These are phyloP conservation scores for Mycena venus DNA, from an alignment of 768 basidiomycete species.

Conservation along the genomic window DNA sequence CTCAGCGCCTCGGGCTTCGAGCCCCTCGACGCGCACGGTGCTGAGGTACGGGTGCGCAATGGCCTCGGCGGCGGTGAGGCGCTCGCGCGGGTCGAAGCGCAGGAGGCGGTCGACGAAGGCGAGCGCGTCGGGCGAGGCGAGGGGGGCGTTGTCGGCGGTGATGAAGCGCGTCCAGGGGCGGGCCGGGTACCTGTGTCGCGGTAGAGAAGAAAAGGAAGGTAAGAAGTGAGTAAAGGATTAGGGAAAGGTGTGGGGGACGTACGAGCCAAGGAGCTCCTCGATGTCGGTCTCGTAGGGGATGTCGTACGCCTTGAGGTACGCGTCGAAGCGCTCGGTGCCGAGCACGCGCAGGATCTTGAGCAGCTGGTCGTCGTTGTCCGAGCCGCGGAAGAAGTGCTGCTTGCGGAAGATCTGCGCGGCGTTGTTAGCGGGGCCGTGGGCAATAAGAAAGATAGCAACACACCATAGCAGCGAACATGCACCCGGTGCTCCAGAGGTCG, in stretches of 20 bases:
- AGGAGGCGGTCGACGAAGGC: conserved; percentile 95
- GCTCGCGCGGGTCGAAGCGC: conserved; percentile 97
- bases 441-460: conserved; percentile 28
- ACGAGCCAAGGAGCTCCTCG: conserved; percentile 68
- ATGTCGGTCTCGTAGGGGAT: conserved; percentile 76
- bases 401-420: conserved; percentile 73
- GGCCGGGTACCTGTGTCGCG: conserved; percentile 76
- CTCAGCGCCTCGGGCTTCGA: conserved; percentile 24
- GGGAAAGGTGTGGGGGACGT: conserved; percentile 23
- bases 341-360: conserved; percentile 78
- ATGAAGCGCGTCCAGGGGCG: conserved; percentile 97
- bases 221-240: conserved; percentile 54
- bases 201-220: neutral
- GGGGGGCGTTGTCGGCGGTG: conserved; percentile 94
- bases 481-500: conserved; percentile 83
- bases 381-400: conserved; percentile 81
- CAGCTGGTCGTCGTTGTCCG: conserved; percentile 81
- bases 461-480: conserved; percentile 84
- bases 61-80: conserved; percentile 93
- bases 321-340: conserved; percentile 73
- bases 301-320: conserved; percentile 69
- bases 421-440: neutral
- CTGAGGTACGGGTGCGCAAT: conserved; percentile 93
- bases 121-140: conserved; percentile 95
- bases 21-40: conserved; percentile 45